Evolutionary conservation across 768 basidiomycete species (phyloP).

Genomic region (Heimioporus sp.): DNA sequence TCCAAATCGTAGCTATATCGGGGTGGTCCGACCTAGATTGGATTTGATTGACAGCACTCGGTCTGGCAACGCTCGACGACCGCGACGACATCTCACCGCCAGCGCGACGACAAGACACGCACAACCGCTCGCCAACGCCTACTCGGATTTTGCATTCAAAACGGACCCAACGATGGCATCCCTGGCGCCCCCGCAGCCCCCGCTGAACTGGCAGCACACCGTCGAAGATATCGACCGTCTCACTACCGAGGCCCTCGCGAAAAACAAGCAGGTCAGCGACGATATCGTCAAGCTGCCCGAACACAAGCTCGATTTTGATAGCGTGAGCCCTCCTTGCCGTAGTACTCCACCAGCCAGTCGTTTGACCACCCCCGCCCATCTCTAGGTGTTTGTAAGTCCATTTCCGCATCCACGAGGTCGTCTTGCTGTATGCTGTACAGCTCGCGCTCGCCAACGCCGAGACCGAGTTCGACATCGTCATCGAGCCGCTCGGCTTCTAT

Average conservation of each 20-base stretch:
- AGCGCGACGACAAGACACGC: conserved; percentile 4
- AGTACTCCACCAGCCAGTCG: not conserved
- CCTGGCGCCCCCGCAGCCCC: conserved; percentile 61
- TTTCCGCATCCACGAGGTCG: not conserved
- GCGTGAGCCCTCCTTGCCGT: conserved; percentile 41
- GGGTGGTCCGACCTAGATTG: conserved; percentile 1
- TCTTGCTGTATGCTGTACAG: conserved; percentile 34
- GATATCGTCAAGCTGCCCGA: conserved; percentile 57
- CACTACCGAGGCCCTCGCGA: conserved; percentile 58
- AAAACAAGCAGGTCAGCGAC: conserved; percentile 57
- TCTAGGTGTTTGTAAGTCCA: conserved; percentile 67
- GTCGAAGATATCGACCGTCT: conserved; percentile 57
- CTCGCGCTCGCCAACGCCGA: conserved; percentile 57
- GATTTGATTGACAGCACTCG: not conserved
- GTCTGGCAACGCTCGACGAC: not conserved
- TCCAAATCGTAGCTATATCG: conserved; percentile 14
- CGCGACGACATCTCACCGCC: conserved; percentile 10
- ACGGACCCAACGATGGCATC: conserved; percentile 37
- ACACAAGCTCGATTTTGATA: conserved; percentile 62
- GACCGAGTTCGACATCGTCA: conserved; percentile 46
- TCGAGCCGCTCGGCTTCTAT: conserved; percentile 72
- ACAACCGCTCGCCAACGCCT: not conserved
- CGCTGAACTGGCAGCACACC: conserved; percentile 69
- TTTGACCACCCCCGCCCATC: not conserved
- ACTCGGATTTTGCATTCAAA: conserved; percentile 5